Base-by-base conservation (phyloP, 257 asterid species). In the Salvia hispanica region DNA sequence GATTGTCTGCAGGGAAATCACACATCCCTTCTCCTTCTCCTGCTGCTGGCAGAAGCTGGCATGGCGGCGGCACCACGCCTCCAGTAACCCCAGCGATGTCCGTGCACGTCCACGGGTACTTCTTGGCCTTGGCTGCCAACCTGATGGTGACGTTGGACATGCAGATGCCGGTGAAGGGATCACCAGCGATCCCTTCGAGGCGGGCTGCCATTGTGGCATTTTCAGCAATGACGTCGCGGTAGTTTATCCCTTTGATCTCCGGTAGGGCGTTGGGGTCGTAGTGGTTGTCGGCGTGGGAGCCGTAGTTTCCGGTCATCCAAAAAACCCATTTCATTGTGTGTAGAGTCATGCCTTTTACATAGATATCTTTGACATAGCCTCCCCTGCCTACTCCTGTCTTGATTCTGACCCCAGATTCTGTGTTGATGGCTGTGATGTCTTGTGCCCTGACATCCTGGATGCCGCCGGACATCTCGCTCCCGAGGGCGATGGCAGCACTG, bases 381-480 rank as follows among this genome's bases (percentile, higher is more conserved):
- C 97, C 97, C 28, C 96, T 72, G 1, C 96, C 97, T 0, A 77
- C 76, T 8, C 75, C 95, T 0, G 96, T 91, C 77, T 91, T 88
- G 68, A 91, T 91, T 28, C 97, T 64, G 57, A 91, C 77, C 2
- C 81, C 96, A 0, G 96, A 85, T 60, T 91, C 96, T 0, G 96
- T 88, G 79, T 85, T 70, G 57, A 88, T 72, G 61, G 97, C 96
- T 2, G 84, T 78, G 21, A 91, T 85, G 59, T 86, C 91, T 11
- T 82, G 77, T 0, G 95, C 92, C 12, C 95, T 60, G 3, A 91
- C 96, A 9, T 91, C 91, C 48, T 88, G 83, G 61, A 91, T 91
- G 53, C 97, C 97, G 6, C 97, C 97, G 0, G 97, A 90, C 97
- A 90, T 88, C 71, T 90, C 95, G 53, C 97, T 90, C 36, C 97